Conservation (phyloP, 768 basidiomycete genomes). For the Lactarius pseudohatsudake region DNA sequence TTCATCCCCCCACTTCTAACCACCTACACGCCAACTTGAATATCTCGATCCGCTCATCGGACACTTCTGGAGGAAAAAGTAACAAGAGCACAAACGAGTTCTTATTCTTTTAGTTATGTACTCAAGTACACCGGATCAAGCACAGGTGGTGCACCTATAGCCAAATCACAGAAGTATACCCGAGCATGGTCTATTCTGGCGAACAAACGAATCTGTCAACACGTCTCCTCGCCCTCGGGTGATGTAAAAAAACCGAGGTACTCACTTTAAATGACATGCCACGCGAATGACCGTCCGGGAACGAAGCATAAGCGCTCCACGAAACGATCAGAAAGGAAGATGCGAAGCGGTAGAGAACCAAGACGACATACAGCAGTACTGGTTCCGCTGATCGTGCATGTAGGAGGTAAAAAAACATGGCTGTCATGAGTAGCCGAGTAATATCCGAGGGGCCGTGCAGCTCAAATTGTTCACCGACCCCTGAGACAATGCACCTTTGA, state of each 20-base stretch:
- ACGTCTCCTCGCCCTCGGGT: not conserved
- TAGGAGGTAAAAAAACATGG: not conserved
- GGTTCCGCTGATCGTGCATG: not conserved
- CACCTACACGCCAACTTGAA: not conserved
- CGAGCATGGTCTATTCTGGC: not conserved
- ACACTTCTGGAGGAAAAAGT: not conserved
- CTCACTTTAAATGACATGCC: constrained; percentile 9
- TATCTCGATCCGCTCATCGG: not conserved
- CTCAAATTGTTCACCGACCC: not conserved
- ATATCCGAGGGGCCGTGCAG: not conserved
- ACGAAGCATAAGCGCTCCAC: not conserved
- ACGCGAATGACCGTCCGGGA: not conserved
- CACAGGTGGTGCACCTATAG: constrained; percentile 18
- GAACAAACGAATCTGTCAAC: not conserved
- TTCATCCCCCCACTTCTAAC: not conserved
- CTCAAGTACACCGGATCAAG: constrained; percentile 21
- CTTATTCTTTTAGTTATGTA: constrained; percentile 4
- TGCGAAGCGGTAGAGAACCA: not conserved
- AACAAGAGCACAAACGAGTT: not conserved
- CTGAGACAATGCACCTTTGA: not conserved
- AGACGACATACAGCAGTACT: not conserved
- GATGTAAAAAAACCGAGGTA: not conserved
- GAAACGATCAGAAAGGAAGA: constrained; percentile 3
- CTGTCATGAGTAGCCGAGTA: not conserved
- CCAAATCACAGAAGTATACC: constrained; percentile 17